Evolutionary conservation across 2,329 filamentous ascomycete genomes (phyloP), one percentile per base, ranked within the genome.

Genomic region (Trichoderma oligosporum): DNA sequence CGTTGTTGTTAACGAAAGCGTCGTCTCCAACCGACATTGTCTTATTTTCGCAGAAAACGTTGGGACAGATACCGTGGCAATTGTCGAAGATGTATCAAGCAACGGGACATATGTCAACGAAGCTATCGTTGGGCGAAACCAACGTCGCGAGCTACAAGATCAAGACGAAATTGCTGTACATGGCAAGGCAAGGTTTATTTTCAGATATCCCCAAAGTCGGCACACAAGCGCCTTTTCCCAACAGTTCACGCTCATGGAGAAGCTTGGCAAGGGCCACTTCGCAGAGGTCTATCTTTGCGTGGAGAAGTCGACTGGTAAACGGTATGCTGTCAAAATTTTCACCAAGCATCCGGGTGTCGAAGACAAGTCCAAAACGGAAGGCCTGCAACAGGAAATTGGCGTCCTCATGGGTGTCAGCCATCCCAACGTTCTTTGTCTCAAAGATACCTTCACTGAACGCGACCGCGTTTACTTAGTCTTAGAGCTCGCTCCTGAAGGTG

Each of bases 81-180:
- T 97, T 11, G 73, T 99, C 4, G 92, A 99, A 70, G 94, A 99
- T 71, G 76, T 97, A 18, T 99, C 94, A 6, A 94, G 86, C 68
- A 99, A 99, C 69, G 94, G 94, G 49, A 99, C 95, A 0, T 99
- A 92, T 69, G 87, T 99, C 65, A 97, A 97, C 67, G 91, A 97
- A 65, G 87, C 86, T 14, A 81, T 96, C 27, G 84, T 99, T 22
- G 94, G 94, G 22, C 87, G 93, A 51, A 99, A 99, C 72, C 91
- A 96, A 71, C 83, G 91, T 55, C 84, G 93, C 58, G 91, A 96
- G 70, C 79, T 99, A 25, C 81, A 91, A 65, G 91, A 97, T 65
- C 86, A 89, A 35, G 94, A 99, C 64, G 92, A 97, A 71, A 88
- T 99, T 49, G 88, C 89, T 6, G 86, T 99, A 29, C 80, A 96